Evolutionary conservation across 2,329 filamentous ascomycete species (phyloP).

Genomic region (Coccinonectria pachysandricola): DNA sequence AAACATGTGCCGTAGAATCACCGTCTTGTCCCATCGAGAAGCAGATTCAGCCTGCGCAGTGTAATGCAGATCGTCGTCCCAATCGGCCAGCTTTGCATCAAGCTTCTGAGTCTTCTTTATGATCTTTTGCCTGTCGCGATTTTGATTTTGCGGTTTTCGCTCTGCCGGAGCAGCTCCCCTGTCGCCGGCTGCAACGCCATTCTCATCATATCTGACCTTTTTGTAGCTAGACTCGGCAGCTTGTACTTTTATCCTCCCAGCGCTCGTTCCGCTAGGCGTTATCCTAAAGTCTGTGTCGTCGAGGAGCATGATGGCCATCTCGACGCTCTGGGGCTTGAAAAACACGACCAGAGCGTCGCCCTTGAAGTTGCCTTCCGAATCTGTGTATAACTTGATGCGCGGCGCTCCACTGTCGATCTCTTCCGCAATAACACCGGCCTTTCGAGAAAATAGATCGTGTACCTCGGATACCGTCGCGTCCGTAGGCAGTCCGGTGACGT

Average conservation of each 20-base stretch:
- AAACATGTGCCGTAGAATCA: slow-evolving; percentile 90
- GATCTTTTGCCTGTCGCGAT: slow-evolving; percentile 75
- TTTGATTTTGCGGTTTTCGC: slow-evolving; percentile 37
- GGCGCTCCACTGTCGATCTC: slow-evolving; percentile 82
- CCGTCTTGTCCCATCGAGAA: slow-evolving; percentile 62
- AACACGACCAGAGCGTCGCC: slow-evolving; percentile 90
- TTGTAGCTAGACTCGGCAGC: slow-evolving; percentile 88
- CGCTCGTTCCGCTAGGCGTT: slow-evolving; percentile 36
- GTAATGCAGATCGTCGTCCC: slow-evolving; percentile 78
- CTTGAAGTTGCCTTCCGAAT: slow-evolving; percentile 77
- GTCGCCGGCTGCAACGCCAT: slow-evolving; percentile 13
- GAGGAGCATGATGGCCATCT: slow-evolving; percentile 69
- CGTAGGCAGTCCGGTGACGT: slow-evolving; percentile 75
- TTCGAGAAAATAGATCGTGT: slow-evolving; percentile 68
- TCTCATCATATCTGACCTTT: slow-evolving; percentile 59
- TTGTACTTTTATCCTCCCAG: slow-evolving; percentile 68
- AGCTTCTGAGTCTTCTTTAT: slow-evolving; percentile 87
- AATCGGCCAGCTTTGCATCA: slow-evolving; percentile 85
- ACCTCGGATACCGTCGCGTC: slow-evolving; percentile 77
- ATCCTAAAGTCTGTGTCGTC: slow-evolving; percentile 77
- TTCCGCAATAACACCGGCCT: slow-evolving; percentile 85
- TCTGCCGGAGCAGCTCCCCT: slow-evolving; percentile 20
- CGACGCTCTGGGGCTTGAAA: slow-evolving; percentile 89
- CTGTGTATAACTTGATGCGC: slow-evolving; percentile 85
- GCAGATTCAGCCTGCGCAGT: slow-evolving; percentile 30